A percentile compares a stretch with the other conserved stretches of the same genome.
phyloP scores from a whole-genome alignment of 2,329 filamentous ascomycete species.

The Huntiella moniliformis region DNA sequence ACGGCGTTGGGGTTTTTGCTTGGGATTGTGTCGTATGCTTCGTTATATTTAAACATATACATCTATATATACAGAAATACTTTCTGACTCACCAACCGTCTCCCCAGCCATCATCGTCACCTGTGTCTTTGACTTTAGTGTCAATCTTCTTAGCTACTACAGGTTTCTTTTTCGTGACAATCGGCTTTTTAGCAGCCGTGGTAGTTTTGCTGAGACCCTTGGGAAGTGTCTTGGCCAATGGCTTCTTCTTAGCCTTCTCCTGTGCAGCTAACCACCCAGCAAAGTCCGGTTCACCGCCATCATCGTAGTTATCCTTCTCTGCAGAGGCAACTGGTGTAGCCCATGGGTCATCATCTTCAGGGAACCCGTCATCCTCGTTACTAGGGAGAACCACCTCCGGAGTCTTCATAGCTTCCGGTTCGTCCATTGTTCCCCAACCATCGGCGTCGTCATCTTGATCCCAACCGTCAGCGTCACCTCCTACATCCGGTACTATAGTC shows the following conservation, averaged over 20 bases:
- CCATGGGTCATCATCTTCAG: constrained; percentile 22
- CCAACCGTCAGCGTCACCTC: constrained; percentile 24
- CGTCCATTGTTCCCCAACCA: constrained; percentile 57
- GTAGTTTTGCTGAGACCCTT: constrained; percentile 57
- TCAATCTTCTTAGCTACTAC: constrained; percentile 45
- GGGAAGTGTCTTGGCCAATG: constrained; percentile 45
- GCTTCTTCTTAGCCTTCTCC: constrained; percentile 36
- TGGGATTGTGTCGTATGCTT: neutral
- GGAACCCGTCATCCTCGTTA: constrained; percentile 13
- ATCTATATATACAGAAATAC: neutral
- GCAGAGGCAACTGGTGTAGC: constrained; percentile 19
- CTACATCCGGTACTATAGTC: neutral
- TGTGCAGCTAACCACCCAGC: constrained; percentile 87
- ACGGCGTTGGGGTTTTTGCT: neutral
- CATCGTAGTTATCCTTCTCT: constrained; percentile 20
- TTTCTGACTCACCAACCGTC: constrained; percentile 35
- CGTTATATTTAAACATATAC: neutral
- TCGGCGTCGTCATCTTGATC: constrained; percentile 38
- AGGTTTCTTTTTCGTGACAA: constrained; percentile 18
- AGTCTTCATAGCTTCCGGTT: constrained; percentile 27
- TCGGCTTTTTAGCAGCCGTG: constrained; percentile 14
- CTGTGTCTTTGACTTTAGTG: constrained; percentile 42
- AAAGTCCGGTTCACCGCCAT: constrained; percentile 87
- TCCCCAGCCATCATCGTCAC: constrained; percentile 45
- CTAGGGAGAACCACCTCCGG: constrained; percentile 10